These are phyloP conservation scores for Cicer bijugum DNA, from an alignment of 306 rosid genomes.

Conservation along the genomic window DNA sequence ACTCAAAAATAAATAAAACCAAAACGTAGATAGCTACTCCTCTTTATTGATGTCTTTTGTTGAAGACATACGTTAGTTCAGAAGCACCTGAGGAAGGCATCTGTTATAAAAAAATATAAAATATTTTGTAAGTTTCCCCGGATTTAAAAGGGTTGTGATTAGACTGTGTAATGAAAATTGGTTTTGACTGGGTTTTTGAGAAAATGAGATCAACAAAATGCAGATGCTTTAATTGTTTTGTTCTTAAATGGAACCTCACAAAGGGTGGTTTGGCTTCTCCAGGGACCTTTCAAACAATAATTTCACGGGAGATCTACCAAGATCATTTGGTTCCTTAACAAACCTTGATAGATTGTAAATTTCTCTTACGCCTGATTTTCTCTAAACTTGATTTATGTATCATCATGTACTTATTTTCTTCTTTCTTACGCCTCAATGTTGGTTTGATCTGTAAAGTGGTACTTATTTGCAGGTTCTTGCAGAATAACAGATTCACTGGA, in stretches of 20 bases:
- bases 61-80: background rate
- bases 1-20: background rate
- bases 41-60: constrained; percentile 8
- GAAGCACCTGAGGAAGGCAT: background rate
- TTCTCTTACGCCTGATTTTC: constrained; percentile 31
- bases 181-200: constrained; percentile 15
- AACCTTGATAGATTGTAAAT: constrained; percentile 69
- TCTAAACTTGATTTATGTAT: constrained; percentile 10
- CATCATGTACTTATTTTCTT: background rate
- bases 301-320: constrained; percentile 89
- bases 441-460: constrained; percentile 37
- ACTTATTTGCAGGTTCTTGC: constrained; percentile 69
- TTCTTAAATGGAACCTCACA: constrained; percentile 38
- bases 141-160: constrained; percentile 24
- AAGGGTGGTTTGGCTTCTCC: constrained; percentile 37
- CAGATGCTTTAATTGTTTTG: constrained; percentile 10
- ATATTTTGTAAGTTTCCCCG: background rate
- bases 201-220: constrained; percentile 22
- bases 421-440: background rate
- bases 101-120: background rate
- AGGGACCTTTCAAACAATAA: constrained; percentile 89
- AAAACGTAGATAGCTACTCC: constrained; percentile 3
- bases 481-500: constrained; percentile 81
- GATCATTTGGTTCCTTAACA: constrained; percentile 79
- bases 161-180: background rate